Percentiles rank a stretch among this genome's conserved stretches.
These are phyloP conservation scores for Saccharomycopsis oosterbeekiorum DNA, from an alignment of 805 yeast species.

Conservation along the genomic window DNA sequence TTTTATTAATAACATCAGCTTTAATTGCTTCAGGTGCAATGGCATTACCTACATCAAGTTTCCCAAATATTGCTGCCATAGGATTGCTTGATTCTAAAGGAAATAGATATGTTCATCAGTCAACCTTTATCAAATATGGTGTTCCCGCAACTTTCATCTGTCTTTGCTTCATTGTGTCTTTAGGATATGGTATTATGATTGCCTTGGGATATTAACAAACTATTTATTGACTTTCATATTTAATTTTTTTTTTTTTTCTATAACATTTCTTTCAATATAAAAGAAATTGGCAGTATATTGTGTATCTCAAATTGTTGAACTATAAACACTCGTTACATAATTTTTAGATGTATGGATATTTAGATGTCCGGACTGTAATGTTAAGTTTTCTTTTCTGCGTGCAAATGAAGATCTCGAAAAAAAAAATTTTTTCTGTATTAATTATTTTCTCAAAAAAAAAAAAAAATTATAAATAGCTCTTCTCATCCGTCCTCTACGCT, in stretches of 20 bases:
- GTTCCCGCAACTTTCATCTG: slow-evolving; percentile 78
- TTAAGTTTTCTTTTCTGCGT: neutral
- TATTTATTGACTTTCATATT: neutral
- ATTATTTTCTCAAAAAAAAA: neutral
- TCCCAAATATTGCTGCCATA: slow-evolving; percentile 96
- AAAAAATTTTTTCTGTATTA: slow-evolving; percentile 4
- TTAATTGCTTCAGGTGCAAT: slow-evolving; percentile 85
- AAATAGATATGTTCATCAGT: slow-evolving; percentile 77
- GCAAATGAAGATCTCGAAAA: neutral
- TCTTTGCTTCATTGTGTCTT: slow-evolving; percentile 63
- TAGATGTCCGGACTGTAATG: neutral
- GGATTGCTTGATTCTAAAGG: slow-evolving; percentile 92
- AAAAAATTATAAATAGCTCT: neutral
- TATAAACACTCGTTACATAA: neutral
- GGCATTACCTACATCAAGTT: slow-evolving; percentile 97
- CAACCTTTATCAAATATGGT: slow-evolving; percentile 81
- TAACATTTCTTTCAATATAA: too few relatives aligned
- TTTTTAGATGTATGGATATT: neutral
- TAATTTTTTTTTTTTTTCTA: neutral
- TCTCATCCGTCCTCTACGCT: neutral
- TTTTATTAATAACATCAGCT: slow-evolving; percentile 59
- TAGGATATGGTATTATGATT: slow-evolving; percentile 63
- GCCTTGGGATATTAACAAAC: neutral
- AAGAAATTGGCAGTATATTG: too few relatives aligned
- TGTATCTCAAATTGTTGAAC: too few relatives aligned